phyloP scores from a whole-genome alignment of 1,284 basidiomycete species.

The Xanthoconium separans region DNA sequence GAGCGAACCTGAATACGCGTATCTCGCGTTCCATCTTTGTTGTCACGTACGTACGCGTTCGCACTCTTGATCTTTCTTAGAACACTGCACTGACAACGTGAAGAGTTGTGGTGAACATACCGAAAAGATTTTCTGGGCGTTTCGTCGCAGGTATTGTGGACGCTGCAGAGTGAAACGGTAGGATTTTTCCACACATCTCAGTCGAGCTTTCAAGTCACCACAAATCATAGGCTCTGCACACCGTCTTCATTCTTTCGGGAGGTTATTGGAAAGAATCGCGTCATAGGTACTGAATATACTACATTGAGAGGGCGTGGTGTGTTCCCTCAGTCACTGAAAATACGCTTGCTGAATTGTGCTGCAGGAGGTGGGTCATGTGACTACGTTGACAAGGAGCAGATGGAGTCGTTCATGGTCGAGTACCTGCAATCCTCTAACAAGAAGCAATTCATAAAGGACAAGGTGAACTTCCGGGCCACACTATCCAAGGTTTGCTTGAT shows the following conservation, averaged over 20 bases:
- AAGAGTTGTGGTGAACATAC: slow-evolving; percentile 1
- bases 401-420: neutral
- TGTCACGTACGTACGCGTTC: neutral
- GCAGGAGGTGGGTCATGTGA: neutral
- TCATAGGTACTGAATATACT: neutral
- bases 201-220: neutral
- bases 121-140: neutral
- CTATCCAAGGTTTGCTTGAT: neutral
- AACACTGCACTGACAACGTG: neutral
- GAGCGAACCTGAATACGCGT: neutral
- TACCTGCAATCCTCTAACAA: neutral
- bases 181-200: neutral
- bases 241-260: neutral
- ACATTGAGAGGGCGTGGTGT: neutral
- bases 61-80: neutral
- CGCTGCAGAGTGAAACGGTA: neutral
- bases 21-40: neutral
- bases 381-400: neutral
- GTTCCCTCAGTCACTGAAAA: neutral
- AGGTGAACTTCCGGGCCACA: neutral
- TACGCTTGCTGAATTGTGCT: neutral
- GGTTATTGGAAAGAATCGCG: neutral
- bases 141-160: slow-evolving; percentile 3
- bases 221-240: neutral
- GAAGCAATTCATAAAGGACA: neutral